Evolutionary conservation across 345 rosid species (phyloP).

Genomic region (Citropsis articulata): DNA sequence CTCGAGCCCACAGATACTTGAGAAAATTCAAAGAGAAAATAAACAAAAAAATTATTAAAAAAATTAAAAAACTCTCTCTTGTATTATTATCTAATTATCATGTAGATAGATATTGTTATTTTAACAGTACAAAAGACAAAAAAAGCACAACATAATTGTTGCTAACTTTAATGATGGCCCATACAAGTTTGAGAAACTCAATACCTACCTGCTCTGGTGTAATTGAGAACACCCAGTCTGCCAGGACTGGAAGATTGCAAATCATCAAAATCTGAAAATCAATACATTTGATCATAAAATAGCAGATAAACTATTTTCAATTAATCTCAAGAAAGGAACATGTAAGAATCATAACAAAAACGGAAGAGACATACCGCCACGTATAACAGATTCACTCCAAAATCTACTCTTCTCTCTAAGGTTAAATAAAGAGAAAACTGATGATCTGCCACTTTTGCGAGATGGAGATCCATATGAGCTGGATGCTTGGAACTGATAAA

Average conservation of each 20-base stretch:
- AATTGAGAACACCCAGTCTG: slow-evolving; percentile 56
- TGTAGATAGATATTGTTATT: not conserved
- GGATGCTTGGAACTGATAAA: slow-evolving; percentile 37
- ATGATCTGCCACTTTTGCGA: slow-evolving; percentile 45
- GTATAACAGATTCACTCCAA: slow-evolving; percentile 91
- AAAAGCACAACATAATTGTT: not conserved
- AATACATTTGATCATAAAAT: not conserved
- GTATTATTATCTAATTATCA: not conserved
- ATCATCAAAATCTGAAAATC: slow-evolving; percentile 62
- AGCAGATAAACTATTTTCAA: not conserved
- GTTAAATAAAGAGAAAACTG: slow-evolving; percentile 88
- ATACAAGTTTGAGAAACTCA: not conserved
- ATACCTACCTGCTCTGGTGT: slow-evolving; percentile 74
- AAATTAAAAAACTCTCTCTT: not conserved
- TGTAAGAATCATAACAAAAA: not conserved
- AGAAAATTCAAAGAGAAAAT: not conserved
- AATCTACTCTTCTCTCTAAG: slow-evolving; percentile 81
- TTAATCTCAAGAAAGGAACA: slow-evolving; percentile 2
- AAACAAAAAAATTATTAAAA: not conserved
- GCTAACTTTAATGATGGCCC: not conserved
- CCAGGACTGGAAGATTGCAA: slow-evolving; percentile 54
- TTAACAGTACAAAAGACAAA: not conserved
- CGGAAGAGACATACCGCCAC: slow-evolving; percentile 36
- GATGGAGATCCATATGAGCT: slow-evolving; percentile 35
- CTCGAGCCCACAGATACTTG: not conserved